Evolutionary conservation across 441 rosid species (phyloP).

Genomic region (Raphanus hybrid): DNA sequence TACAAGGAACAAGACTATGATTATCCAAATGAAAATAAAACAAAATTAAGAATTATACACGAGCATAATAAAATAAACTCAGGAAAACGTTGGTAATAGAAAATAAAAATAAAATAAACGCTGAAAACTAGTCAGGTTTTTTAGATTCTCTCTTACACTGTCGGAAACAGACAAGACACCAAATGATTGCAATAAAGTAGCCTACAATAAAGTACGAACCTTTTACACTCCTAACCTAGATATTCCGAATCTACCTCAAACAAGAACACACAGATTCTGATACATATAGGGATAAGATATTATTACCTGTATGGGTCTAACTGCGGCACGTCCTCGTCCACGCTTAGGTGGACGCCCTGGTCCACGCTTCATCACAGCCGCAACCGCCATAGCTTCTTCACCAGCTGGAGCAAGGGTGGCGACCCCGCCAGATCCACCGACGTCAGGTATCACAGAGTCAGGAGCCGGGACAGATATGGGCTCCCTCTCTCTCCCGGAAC

Average conservation of each 20-base stretch:
- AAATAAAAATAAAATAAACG: not conserved
- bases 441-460: constrained; percentile 48
- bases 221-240: constrained; percentile 36
- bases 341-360: constrained; percentile 66
- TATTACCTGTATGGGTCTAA: constrained; percentile 60
- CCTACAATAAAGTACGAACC: constrained; percentile 6
- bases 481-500: constrained; percentile 63
- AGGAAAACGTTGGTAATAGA: too few species aligned
- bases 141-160: not conserved
- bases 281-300: not conserved
- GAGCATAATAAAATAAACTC: not conserved
- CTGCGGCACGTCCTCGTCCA: constrained; percentile 55
- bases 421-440: constrained; percentile 8
- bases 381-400: constrained; percentile 22
- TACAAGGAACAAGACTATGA: not conserved
- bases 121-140: constrained; percentile 18
- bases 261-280: not conserved
- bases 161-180: constrained; percentile 35
- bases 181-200: constrained; percentile 26
- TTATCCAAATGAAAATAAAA: constrained; percentile 10
- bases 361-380: constrained; percentile 50
- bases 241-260: not conserved
- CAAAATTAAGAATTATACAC: not conserved
- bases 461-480: constrained; percentile 45
- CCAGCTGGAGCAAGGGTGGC: constrained; percentile 12